Evolutionary conservation across 768 basidiomycete species (phyloP).

Genomic region (Cytidiella melzeri): DNA sequence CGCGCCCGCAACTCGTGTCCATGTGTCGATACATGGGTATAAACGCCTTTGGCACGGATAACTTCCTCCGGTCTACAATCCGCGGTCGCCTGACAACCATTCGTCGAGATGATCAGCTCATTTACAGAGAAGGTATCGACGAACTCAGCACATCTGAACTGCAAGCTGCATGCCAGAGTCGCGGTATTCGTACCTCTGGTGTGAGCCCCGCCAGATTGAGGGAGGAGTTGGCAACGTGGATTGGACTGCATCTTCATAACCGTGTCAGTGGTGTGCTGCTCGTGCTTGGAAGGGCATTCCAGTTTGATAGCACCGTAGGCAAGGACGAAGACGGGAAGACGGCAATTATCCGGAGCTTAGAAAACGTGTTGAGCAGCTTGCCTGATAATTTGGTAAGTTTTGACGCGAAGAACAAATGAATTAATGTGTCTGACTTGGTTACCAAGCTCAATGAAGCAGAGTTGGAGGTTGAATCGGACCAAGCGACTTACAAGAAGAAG

Average conservation of each 20-base stretch:
- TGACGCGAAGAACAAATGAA: not conserved
- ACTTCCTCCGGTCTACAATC: conserved; percentile 91
- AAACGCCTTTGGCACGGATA: conserved; percentile 98
- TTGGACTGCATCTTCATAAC: conserved; percentile 83
- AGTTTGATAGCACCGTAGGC: conserved; percentile 75
- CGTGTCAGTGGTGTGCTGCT: conserved; percentile 91
- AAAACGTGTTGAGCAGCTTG: conserved; percentile 84
- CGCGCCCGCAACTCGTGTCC: conserved; percentile 94
- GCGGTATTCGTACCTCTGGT: conserved; percentile 86
- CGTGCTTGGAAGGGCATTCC: conserved; percentile 90
- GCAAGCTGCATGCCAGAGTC: conserved; percentile 87
- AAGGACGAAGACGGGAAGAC: conserved; percentile 81
- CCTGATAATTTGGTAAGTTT: conserved; percentile 86
- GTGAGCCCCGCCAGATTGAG: conserved; percentile 83
- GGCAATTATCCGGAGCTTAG: conserved; percentile 72
- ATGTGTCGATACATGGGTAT: conserved; percentile 98
- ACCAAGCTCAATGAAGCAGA: conserved; percentile 92
- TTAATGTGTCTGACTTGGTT: not conserved
- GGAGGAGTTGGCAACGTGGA: conserved; percentile 91
- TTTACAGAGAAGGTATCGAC: conserved; percentile 84
- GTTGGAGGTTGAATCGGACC: conserved; percentile 89
- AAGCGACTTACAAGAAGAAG: conserved; percentile 95
- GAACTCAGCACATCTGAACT: conserved; percentile 88
- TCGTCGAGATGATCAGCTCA: conserved; percentile 89
- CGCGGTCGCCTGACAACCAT: conserved; percentile 77